Evolutionary conservation across 1,139 yeast genomes (phyloP).

Genomic region (Geotrichum cucujoidarum): DNA sequence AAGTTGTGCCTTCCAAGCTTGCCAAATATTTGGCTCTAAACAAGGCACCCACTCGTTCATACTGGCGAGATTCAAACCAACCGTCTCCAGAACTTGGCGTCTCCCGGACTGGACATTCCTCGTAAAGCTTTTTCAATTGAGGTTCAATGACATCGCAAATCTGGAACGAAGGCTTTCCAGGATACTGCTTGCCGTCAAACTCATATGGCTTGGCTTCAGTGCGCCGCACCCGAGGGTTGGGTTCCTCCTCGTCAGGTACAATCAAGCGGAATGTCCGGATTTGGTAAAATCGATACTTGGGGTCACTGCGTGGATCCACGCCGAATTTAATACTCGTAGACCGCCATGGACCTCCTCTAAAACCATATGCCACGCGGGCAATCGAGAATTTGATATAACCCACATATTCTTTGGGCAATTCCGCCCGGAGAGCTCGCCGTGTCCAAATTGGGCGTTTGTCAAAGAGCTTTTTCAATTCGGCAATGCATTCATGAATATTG

Average conservation of each 20-base stretch:
- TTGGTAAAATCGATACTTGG: conserved; percentile 62
- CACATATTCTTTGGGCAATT: conserved; percentile 49
- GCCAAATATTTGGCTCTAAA: conserved; percentile 13
- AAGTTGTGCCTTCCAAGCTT: background rate
- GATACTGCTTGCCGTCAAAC: conserved; percentile 69
- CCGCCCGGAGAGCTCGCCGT: conserved; percentile 58
- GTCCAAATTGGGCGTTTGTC: conserved; percentile 80
- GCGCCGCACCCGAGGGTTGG: conserved; percentile 7
- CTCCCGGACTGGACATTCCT: conserved; percentile 36
- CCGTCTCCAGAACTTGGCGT: conserved; percentile 44
- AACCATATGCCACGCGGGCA: conserved; percentile 76
- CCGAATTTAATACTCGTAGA: conserved; percentile 81
- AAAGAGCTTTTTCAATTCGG: conserved; percentile 51
- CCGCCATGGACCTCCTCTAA: conserved; percentile 92
- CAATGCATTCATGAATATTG: conserved; percentile 45
- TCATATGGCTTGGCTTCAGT: conserved; percentile 41
- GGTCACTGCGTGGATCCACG: conserved; percentile 61
- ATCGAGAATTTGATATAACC: conserved; percentile 60
- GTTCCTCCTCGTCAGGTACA: conserved; percentile 16
- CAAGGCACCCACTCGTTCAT: conserved; percentile 11
- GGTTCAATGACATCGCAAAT: conserved; percentile 76
- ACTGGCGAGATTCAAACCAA: conserved; percentile 54
- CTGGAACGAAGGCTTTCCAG: conserved; percentile 68
- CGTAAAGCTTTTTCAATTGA: conserved; percentile 50
- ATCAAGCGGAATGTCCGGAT: conserved; percentile 68